Evolutionary conservation across 148 eudicot species (phyloP).

Genomic region (Limonium bicolor): DNA sequence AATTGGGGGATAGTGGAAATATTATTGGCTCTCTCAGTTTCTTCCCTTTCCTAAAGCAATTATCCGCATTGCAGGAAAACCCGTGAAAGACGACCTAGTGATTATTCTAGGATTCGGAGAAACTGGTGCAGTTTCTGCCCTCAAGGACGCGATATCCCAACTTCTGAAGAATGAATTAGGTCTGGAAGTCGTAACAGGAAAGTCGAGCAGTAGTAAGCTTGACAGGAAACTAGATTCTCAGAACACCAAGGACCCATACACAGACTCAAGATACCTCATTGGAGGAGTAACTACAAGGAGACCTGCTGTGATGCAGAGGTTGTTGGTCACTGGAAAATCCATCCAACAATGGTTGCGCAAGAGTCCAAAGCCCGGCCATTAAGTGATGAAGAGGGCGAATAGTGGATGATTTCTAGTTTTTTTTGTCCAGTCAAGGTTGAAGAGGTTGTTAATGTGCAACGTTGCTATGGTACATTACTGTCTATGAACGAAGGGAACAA

Average conservation of each 20-base stretch:
- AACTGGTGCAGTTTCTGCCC: conserved; percentile 10
- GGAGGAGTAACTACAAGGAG: conserved; percentile 35
- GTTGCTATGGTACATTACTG: no score
- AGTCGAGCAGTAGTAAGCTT: conserved; percentile 13
- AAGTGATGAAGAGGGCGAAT: no score
- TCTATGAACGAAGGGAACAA: no score
- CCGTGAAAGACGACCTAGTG: conserved; percentile 51
- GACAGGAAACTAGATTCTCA: conserved; percentile 2
- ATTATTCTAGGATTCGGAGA: conserved; percentile 42
- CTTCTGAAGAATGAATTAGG: conserved; percentile 54
- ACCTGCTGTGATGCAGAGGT: conserved; percentile 48
- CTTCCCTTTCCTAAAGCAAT: no score
- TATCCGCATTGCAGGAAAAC: conserved; percentile 57
- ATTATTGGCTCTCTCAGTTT: no score
- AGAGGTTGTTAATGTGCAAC: no score
- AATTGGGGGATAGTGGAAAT: no score
- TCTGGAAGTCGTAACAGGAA: conserved; percentile 43
- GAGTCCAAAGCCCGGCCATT: conserved; percentile 11
- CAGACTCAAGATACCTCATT: conserved; percentile 1
- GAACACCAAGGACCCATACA: conserved; percentile 1
- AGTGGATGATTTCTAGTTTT: no score
- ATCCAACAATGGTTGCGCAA: conserved; percentile 49
- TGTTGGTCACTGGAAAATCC: conserved; percentile 48
- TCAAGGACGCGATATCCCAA: conserved; percentile 40
- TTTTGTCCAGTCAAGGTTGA: no score